phyloP scores from a whole-genome alignment of 2,329 filamentous ascomycete genomes.

The Paraconiothyrium brasiliense region DNA sequence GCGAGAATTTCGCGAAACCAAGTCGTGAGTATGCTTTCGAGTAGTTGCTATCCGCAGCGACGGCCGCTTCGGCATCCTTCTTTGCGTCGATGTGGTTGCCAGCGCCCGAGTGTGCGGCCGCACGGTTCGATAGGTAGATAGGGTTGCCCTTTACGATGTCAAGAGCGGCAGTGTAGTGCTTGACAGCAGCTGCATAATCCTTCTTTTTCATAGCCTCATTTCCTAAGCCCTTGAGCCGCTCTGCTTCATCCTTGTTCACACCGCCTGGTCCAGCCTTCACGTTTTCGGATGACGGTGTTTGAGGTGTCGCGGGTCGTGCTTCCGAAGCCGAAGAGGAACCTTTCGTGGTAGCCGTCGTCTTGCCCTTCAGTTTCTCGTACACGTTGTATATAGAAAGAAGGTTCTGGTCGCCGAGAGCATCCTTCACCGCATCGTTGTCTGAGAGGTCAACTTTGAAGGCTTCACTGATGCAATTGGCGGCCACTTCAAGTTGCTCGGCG shows the following conservation, averaged over 20 bases:
- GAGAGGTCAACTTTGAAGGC: constrained; percentile 93
- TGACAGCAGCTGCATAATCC: constrained; percentile 84
- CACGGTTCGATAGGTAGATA: constrained; percentile 97
- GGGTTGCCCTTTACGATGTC: constrained; percentile 83
- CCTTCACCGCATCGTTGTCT: constrained; percentile 75
- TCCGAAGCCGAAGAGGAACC: constrained; percentile 53
- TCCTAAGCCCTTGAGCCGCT: constrained; percentile 86
- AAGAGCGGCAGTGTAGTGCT: constrained; percentile 88
- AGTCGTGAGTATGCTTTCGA: constrained; percentile 97
- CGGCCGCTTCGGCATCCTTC: constrained; percentile 89
- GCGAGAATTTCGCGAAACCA: constrained; percentile 88
- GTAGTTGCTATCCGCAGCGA: constrained; percentile 87
- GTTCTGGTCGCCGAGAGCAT: constrained; percentile 85
- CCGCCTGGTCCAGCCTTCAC: constrained; percentile 49
- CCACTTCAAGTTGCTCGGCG: constrained; percentile 91
- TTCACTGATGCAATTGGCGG: constrained; percentile 92
- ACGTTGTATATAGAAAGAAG: constrained; percentile 92
- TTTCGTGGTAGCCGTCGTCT: constrained; percentile 60
- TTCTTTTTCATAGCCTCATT: constrained; percentile 96
- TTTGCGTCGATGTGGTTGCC: constrained; percentile 85
- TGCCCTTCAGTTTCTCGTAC: constrained; percentile 91
- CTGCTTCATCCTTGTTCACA: constrained; percentile 79
- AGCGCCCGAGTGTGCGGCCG: constrained; percentile 87
- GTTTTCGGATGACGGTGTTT: constrained; percentile 36
- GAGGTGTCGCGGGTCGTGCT: constrained; percentile 52